Conservation (phyloP, 768 basidiomycete genomes). For the Auriscalpium microsporum region DNA sequence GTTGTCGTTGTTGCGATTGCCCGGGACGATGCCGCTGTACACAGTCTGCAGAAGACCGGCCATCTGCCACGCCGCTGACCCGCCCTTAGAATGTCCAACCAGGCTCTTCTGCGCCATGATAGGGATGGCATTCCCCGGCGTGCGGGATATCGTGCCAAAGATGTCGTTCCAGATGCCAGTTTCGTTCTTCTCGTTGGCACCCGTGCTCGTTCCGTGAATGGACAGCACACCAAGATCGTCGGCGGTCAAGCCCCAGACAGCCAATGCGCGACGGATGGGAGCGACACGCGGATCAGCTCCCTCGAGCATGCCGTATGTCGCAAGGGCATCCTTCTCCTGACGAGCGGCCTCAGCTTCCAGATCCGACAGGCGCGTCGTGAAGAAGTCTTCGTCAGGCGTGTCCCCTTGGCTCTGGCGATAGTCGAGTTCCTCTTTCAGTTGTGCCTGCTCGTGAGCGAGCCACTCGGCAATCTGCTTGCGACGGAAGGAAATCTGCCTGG, state of each 20-base stretch:
- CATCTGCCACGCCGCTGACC: conserved; percentile 98
- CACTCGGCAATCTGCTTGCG: conserved; percentile 92
- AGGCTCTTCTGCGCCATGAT: conserved; percentile 97
- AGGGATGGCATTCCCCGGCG: conserved; percentile 93
- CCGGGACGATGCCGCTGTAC: conserved; percentile 80
- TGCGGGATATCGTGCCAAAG: conserved; percentile 81
- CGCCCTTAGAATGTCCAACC: conserved; percentile 96
- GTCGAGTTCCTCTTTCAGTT: conserved; percentile 74
- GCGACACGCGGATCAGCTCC: conserved; percentile 79
- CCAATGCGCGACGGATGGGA: conserved; percentile 90
- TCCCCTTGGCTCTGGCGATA: conserved; percentile 47
- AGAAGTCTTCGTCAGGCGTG: conserved; percentile 52
- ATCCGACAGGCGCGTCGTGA: conserved; percentile 68
- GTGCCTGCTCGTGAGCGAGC: conserved; percentile 81
- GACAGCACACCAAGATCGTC: conserved; percentile 90
- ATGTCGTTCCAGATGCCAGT: conserved; percentile 95
- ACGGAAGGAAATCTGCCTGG: conserved; percentile 92
- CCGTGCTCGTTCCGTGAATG: conserved; percentile 84
- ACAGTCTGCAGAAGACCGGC: conserved; percentile 85
- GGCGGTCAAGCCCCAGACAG: conserved; percentile 91
- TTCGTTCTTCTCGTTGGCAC: conserved; percentile 95
- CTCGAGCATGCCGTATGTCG: conserved; percentile 92
- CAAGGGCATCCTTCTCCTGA: conserved; percentile 91
- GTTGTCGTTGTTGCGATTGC: conserved; percentile 95
- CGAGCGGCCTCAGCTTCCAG: conserved; percentile 85